These are phyloP conservation scores for Epichloe baconii DNA, from an alignment of 2,329 filamentous ascomycete species.

Conservation along the genomic window DNA sequence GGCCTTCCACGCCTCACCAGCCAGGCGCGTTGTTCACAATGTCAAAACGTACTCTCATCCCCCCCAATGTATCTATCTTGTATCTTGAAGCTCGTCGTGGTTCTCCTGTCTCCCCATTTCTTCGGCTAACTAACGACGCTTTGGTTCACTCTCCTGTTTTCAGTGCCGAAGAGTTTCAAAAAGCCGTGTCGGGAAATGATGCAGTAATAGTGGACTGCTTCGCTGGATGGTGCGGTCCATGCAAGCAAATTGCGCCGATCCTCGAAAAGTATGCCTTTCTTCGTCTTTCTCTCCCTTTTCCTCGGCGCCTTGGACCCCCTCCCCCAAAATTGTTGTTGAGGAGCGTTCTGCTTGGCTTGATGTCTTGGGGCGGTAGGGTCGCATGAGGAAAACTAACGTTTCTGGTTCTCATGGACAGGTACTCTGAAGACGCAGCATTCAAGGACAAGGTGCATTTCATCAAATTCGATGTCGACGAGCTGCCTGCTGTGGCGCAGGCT, in stretches of 20 bases:
- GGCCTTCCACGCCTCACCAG: slow-evolving; percentile 23
- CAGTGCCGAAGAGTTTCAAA: slow-evolving; percentile 47
- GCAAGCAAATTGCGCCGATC: slow-evolving; percentile 74
- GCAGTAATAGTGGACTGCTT: slow-evolving; percentile 74
- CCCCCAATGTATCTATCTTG: no score
- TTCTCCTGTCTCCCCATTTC: no score
- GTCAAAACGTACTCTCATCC: slow-evolving; percentile 20
- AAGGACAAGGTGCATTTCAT: slow-evolving; percentile 56
- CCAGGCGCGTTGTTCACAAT: slow-evolving; percentile 32
- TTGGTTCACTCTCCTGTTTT: background rate
- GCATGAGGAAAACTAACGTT: background rate
- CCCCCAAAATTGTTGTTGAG: no score
- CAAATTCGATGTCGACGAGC: slow-evolving; percentile 82
- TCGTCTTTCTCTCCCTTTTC: background rate
- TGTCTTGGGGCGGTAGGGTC: no score
- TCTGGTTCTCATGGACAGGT: slow-evolving; percentile 6
- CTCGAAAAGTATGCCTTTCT: slow-evolving; percentile 26
- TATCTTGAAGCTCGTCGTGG: no score
- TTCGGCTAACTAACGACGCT: no score
- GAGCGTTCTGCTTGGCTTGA: no score
- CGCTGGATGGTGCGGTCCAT: slow-evolving; percentile 86
- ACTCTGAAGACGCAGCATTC: slow-evolving; percentile 28
- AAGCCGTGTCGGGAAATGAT: slow-evolving; percentile 35
- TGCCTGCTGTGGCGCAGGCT: slow-evolving; percentile 60
- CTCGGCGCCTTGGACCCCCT: background rate